Evolutionary conservation across 164 flowering plant genomes (phyloP).

Genomic region (Aristolochia contorta): DNA sequence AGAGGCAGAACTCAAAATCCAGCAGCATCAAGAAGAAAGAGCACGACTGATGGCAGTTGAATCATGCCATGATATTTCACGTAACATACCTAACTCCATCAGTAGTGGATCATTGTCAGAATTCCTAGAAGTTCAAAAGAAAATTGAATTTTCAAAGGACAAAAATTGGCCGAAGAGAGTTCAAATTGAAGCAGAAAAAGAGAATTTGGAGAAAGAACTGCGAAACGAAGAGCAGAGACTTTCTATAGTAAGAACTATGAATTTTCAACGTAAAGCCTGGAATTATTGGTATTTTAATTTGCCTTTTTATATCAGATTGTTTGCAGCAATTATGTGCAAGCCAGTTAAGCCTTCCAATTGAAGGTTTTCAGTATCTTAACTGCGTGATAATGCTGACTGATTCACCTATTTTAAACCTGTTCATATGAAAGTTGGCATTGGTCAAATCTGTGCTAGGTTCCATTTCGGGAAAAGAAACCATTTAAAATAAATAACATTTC

Average conservation of each 20-base stretch:
- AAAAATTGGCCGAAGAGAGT: conserved; percentile 26
- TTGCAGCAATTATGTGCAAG: no score
- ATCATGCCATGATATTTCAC: conserved; percentile 15
- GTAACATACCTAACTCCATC: conserved; percentile 14
- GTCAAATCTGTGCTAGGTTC: no score
- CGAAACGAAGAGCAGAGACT: conserved; percentile 51
- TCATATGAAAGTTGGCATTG: no score
- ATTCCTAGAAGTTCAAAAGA: conserved; percentile 37
- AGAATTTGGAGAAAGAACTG: conserved; percentile 53
- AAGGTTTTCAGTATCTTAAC: no score
- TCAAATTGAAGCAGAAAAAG: conserved; percentile 44
- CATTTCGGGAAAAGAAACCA: no score
- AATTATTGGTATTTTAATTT: no score
- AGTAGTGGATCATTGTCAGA: conserved; percentile 61
- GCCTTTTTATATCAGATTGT: no score
- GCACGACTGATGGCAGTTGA: conserved; percentile 49
- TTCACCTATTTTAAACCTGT: no score
- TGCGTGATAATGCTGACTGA: no score
- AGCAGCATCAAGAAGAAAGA: conserved; percentile 60
- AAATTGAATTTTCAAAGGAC: conserved; percentile 12
- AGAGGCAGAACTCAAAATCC: conserved; percentile 46
- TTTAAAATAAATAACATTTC: no score
- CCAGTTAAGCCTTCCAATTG: no score
- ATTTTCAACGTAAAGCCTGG: no score
- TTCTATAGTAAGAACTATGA: conserved; percentile 41